A percentile compares a stretch with the other conserved stretches of the same genome.
These are phyloP conservation scores for Leccinum fallax DNA, from an alignment of 1,284 basidiomycete species.

Conservation along the genomic window DNA sequence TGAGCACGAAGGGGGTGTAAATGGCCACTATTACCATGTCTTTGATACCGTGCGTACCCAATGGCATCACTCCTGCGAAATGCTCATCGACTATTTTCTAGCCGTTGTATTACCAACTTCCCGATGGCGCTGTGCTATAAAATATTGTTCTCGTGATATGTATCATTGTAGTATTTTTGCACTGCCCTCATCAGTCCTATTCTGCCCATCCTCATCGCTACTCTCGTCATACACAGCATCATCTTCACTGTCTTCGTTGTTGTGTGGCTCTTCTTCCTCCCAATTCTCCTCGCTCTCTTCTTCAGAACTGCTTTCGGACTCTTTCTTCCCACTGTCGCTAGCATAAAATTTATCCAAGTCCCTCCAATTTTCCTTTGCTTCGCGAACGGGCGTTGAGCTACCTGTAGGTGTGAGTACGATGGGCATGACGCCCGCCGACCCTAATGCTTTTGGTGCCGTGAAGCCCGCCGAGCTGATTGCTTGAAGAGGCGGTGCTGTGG, in stretches of 20 bases:
- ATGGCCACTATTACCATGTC: conserved; percentile 77
- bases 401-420: conserved; percentile 56
- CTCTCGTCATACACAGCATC: conserved; percentile 31
- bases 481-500: conserved; percentile 36
- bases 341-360: conserved; percentile 76
- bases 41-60: conserved; percentile 59
- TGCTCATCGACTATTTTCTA: conserved; percentile 28
- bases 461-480: conserved; percentile 43
- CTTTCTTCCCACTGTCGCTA: conserved; percentile 33
- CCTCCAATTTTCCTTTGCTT: conserved; percentile 49
- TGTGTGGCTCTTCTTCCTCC: conserved; percentile 38
- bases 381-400: conserved; percentile 46
- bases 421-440: conserved; percentile 36
- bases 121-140: conserved; percentile 52
- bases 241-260: conserved; percentile 36
- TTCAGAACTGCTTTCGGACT: conserved; percentile 22
- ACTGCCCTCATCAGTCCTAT: conserved; percentile 6
- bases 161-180: conserved; percentile 15
- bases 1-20: conserved; percentile 53
- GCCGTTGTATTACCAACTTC: conserved; percentile 71
- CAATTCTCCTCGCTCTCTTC: conserved; percentile 33
- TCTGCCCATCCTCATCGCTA: conserved; percentile 22
- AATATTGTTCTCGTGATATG: conserved; percentile 6
- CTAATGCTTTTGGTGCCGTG: conserved; percentile 17
- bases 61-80: neutral